Conservation (phyloP, 345 rosid genomes). For the Brassica nigra region DNA sequence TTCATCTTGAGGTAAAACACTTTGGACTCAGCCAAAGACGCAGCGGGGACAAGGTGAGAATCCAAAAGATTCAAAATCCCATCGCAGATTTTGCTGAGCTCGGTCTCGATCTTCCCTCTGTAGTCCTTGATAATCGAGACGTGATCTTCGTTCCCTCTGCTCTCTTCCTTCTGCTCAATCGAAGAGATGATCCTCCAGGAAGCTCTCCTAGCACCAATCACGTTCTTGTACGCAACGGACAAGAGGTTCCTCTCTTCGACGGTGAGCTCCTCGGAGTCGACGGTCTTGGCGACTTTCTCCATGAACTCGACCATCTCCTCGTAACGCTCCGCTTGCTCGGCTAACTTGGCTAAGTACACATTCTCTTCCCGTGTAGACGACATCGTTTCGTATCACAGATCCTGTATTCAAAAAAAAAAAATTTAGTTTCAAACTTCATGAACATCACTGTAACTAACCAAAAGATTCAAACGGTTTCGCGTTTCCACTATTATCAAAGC, state of each 20-base stretch:
- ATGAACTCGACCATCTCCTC: slow-evolving; percentile 99
- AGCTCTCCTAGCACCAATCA: slow-evolving; percentile 98
- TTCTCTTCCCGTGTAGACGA: slow-evolving; percentile 78
- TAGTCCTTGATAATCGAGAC: slow-evolving; percentile 79
- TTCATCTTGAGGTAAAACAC: slow-evolving; percentile 98
- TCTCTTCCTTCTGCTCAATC: slow-evolving; percentile 97
- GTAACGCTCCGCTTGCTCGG: slow-evolving; percentile 97
- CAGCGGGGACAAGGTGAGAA: slow-evolving; percentile 83
- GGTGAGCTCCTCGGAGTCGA: slow-evolving; percentile 87
- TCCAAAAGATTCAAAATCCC: slow-evolving; percentile 87
- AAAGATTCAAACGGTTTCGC: no score
- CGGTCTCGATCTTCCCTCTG: slow-evolving; percentile 84
- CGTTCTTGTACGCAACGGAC: slow-evolving; percentile 97
- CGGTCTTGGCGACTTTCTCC: slow-evolving; percentile 94
- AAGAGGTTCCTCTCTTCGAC: slow-evolving; percentile 96
- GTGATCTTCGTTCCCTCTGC: slow-evolving; percentile 92
- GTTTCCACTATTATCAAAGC: neutral
- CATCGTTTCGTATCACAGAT: slow-evolving; percentile 24
- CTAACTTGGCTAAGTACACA: slow-evolving; percentile 94
- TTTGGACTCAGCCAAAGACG: slow-evolving; percentile 90
- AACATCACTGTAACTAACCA: neutral
- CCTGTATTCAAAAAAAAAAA: slow-evolving; percentile 19
- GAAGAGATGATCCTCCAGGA: slow-evolving; percentile 99
- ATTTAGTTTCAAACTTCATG: neutral
- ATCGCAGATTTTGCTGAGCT: slow-evolving; percentile 90